Evolutionary conservation across 225 moss, liverwort and hornwort species (phyloP), one percentile per base, ranked within the genome.

Genomic region (Bryoerythrophyllum caledonicum): DNA sequence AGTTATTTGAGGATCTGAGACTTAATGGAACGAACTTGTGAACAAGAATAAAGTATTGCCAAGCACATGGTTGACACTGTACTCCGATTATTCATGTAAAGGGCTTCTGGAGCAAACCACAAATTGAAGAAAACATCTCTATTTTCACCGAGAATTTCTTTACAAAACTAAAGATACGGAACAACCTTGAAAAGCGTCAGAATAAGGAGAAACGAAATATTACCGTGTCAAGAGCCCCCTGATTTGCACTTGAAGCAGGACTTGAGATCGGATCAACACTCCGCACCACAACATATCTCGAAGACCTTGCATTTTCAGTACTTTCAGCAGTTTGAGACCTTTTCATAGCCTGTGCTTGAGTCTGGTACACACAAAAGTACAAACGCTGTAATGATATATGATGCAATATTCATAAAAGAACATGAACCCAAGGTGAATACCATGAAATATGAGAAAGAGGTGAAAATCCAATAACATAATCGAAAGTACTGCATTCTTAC

Each of bases 221-320:
- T 85, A 93, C 91, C 57, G 92, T 91, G 28, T 80, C 88, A 80
- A 89, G 24, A 60, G 93, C 72, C 75, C 96, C 96, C 21, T 75
- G 86, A 38, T 65, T 30, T 78, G 67, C 68, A 69, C 26, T 65
- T 60, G 60, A 16, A 70, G 48, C 77, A 46, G 63, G 71, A 63
- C 34, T 74, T 26, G 58, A 57, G 15, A 38, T 38, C 38, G 75
- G 71, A 76, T 82, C 78, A 71, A 64, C 21, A 81, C 72, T 73
- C 21, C 80, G 65, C 24, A 76, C 41, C 62, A 48, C 80, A 63
- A 21, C 28, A 48, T 74, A 52, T 43, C 11, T 67, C 35, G 79
- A 82, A 54, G 72, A 71, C 8, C 27, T 81, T 21, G 69, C 69
- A 74, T 43, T 72, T 64, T 71, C 75, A 59, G 59, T 24, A 60